Evolutionary conservation across 192 early-diverging fungal genomes (phyloP).

Genomic region (Kickxella alabastrina): DNA sequence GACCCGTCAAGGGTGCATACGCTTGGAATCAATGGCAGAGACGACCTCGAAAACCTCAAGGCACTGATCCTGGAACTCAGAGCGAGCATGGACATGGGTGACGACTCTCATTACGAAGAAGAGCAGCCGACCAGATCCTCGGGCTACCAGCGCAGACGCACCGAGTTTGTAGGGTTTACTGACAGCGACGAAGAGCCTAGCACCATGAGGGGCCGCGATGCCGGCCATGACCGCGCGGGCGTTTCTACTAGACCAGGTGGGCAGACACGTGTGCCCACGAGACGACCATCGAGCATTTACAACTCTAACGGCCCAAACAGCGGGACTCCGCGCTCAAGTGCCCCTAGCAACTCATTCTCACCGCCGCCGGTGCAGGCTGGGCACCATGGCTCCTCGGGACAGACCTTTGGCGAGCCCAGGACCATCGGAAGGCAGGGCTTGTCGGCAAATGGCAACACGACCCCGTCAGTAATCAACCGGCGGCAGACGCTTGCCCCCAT

Average conservation of each 20-base stretch:
- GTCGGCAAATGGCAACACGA: slow-evolving; percentile 18
- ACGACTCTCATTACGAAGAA: not conserved
- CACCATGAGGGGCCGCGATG: slow-evolving; percentile 1
- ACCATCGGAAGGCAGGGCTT: slow-evolving; percentile 25
- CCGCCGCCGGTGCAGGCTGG: slow-evolving; percentile 30
- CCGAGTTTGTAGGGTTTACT: slow-evolving; percentile 1
- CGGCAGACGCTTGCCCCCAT: slow-evolving; percentile 34
- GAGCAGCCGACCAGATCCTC: slow-evolving; percentile 4
- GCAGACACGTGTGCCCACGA: slow-evolving; percentile 1
- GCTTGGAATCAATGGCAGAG: slow-evolving; percentile 28
- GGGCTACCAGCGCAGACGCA: slow-evolving; percentile 7
- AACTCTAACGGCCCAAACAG: slow-evolving; percentile 19
- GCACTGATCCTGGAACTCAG: slow-evolving; percentile 20
- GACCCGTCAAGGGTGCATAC: slow-evolving; percentile 20
- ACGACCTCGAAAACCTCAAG: slow-evolving; percentile 25
- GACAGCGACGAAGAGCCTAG: slow-evolving; percentile 35
- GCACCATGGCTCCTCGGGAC: slow-evolving; percentile 2
- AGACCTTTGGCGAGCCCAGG: slow-evolving; percentile 3
- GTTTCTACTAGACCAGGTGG: slow-evolving; percentile 23
- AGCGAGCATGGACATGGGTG: not conserved
- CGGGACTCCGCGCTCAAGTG: slow-evolving; percentile 24
- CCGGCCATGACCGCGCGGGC: slow-evolving; percentile 3
- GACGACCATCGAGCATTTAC: slow-evolving; percentile 35
- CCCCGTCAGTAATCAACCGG: slow-evolving; percentile 9
- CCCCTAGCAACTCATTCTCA: slow-evolving; percentile 14